Evolutionary conservation across 73 alveolate genomes (phyloP).

Genomic region (Loxodes magnus): DNA sequence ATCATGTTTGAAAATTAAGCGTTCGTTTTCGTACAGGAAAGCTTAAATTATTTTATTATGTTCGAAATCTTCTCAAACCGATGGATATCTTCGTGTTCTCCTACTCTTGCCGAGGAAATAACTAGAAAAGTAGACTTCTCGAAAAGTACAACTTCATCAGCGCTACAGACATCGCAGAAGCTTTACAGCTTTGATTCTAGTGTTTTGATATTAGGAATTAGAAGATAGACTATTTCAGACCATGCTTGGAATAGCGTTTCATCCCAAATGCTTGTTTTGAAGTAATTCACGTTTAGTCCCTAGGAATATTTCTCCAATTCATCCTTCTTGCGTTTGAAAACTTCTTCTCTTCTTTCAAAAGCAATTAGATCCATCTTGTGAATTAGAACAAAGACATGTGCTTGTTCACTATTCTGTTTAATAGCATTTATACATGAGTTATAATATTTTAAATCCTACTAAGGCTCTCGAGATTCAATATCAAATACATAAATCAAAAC

Average conservation of each 20-base stretch:
- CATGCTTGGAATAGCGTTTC: constrained; percentile 94
- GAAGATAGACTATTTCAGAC: constrained; percentile 83
- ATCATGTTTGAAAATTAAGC: constrained; percentile 70
- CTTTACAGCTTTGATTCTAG: constrained; percentile 58
- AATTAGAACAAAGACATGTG: constrained; percentile 77
- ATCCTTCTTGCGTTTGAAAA: constrained; percentile 61
- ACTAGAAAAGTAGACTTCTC: constrained; percentile 94
- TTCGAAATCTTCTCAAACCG: constrained; percentile 92
- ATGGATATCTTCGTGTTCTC: constrained; percentile 67
- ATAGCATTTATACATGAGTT: constrained; percentile 68
- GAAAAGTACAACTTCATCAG: constrained; percentile 94
- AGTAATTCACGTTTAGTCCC: constrained; percentile 59
- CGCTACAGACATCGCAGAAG: constrained; percentile 72
- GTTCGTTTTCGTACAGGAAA: constrained; percentile 69
- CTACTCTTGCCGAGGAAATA: constrained; percentile 37
- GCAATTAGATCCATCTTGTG: constrained; percentile 86
- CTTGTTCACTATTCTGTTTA: constrained; percentile 71
- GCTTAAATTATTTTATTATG: constrained; percentile 82
- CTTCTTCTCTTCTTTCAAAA: constrained; percentile 48
- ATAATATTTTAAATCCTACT: constrained; percentile 35
- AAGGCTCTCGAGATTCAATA: constrained; percentile 44
- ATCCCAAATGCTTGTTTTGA: constrained; percentile 95
- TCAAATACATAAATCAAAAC: constrained; percentile 93
- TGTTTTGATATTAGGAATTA: constrained; percentile 66
- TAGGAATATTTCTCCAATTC: constrained; percentile 59